A percentile compares a stretch with the other conserved stretches of the same genome.
phyloP scores from a whole-genome alignment of 192 early-diverging fungal species.

The Pilaira anomala region DNA sequence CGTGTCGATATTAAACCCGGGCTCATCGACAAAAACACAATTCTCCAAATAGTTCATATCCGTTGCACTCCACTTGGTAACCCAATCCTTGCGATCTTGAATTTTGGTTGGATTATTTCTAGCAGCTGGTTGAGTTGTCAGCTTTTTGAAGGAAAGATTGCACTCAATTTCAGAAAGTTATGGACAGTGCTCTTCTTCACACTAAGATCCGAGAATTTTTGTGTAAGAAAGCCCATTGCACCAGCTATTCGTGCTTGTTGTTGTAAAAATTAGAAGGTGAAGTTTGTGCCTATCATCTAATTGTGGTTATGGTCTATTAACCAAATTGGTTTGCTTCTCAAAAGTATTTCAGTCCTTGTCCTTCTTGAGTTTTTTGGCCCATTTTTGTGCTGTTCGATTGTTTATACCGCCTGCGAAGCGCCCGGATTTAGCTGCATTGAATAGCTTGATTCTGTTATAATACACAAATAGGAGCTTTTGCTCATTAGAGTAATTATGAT shows the following conservation, averaged over 20 bases:
- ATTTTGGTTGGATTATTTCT: slow-evolving; percentile 12
- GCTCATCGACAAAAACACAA: slow-evolving; percentile 19
- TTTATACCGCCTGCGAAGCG: background rate
- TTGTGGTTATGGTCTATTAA: slow-evolving; percentile 12
- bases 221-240: slow-evolving; percentile 3
- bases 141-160: slow-evolving; percentile 15
- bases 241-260: slow-evolving; percentile 1
- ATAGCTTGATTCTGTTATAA: slow-evolving; percentile 7
- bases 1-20: slow-evolving; percentile 15
- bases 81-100: background rate
- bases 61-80: slow-evolving; percentile 1
- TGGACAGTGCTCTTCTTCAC: slow-evolving; percentile 6
- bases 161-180: slow-evolving; percentile 15
- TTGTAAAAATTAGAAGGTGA: slow-evolving; percentile 17
- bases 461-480: slow-evolving; percentile 12
- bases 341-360: slow-evolving; percentile 12
- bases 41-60: slow-evolving; percentile 18
- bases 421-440: background rate
- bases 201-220: slow-evolving; percentile 5
- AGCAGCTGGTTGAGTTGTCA: slow-evolving; percentile 1
- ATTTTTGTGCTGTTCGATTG: slow-evolving; percentile 13
- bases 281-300: slow-evolving; percentile 13
- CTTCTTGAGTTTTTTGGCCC: slow-evolving; percentile 6
- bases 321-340: slow-evolving; percentile 13
- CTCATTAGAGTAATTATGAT: slow-evolving; percentile 7